These are phyloP conservation scores for Rhodotorula babjevae DNA, from an alignment of 768 basidiomycete species.

Conservation along the genomic window DNA sequence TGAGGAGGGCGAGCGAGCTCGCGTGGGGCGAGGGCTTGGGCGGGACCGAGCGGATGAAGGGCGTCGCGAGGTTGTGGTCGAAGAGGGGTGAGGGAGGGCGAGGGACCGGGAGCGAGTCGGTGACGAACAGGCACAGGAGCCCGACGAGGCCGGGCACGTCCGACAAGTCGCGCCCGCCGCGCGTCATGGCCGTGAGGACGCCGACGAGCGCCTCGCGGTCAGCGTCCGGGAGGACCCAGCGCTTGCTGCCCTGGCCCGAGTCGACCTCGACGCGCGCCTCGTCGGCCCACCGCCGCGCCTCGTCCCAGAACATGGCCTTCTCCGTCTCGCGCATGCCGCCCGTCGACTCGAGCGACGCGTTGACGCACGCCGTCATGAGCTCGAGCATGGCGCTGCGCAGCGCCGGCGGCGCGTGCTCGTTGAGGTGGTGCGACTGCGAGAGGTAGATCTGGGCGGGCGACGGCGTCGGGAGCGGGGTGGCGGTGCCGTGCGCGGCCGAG, in stretches of 20 bases:
- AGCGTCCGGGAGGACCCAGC: slow-evolving; percentile 12
- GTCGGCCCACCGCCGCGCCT: slow-evolving; percentile 35
- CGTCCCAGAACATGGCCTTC: slow-evolving; percentile 40
- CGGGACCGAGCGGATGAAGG: slow-evolving; percentile 37
- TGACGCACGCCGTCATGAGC: slow-evolving; percentile 30
- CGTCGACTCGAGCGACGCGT: slow-evolving; percentile 29
- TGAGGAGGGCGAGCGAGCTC: slow-evolving; percentile 40
- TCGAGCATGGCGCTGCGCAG: slow-evolving; percentile 26
- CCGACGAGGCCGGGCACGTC: slow-evolving; percentile 41
- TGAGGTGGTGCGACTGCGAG: slow-evolving; percentile 31
- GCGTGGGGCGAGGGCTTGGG: slow-evolving; percentile 30
- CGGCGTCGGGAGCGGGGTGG: slow-evolving; percentile 5
- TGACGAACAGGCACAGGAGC: slow-evolving; percentile 39
- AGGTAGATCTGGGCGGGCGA: slow-evolving; percentile 37
- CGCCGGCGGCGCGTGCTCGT: neutral
- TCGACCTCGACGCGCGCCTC: slow-evolving; percentile 31
- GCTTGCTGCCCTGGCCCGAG: slow-evolving; percentile 23
- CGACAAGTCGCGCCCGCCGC: slow-evolving; percentile 41
- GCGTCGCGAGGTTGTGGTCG: slow-evolving; percentile 40
- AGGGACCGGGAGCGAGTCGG: slow-evolving; percentile 34
- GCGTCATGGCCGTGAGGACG: slow-evolving; percentile 34
- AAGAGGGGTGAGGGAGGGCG: slow-evolving; percentile 37
- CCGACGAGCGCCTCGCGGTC: slow-evolving; percentile 40
- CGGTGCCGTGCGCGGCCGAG: neutral
- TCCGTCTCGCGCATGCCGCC: slow-evolving; percentile 36